Conservation (phyloP, 371 early-diverging fungal genomes). For the Rhizomucor miehei region DNA sequence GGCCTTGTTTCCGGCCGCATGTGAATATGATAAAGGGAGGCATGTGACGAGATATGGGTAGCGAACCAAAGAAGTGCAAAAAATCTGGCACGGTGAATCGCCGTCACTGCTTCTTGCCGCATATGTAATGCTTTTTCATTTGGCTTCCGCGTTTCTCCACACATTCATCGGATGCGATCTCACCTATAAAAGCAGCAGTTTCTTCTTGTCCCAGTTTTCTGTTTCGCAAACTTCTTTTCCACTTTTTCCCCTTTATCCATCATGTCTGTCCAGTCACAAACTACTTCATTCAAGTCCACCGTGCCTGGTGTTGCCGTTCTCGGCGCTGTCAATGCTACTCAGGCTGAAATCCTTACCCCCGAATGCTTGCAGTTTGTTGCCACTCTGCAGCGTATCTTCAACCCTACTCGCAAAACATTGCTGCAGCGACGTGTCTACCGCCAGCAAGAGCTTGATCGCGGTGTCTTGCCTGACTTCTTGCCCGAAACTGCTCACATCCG, state of each 20-base stretch:
- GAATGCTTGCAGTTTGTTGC: conserved; percentile 83
- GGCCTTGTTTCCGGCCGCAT: too few relatives aligned
- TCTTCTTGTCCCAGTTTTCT: not conserved
- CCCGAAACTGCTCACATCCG: conserved; percentile 90
- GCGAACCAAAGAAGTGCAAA: too few relatives aligned
- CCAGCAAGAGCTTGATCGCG: conserved; percentile 78
- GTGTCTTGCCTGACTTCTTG: conserved; percentile 85
- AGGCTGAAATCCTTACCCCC: conserved; percentile 73
- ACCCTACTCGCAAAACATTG: conserved; percentile 78
- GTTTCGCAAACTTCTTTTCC: conserved; percentile 3
- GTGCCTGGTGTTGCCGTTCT: conserved; percentile 68
- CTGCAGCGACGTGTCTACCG: conserved; percentile 71
- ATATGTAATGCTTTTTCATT: not conserved
- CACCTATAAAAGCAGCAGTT: not conserved
- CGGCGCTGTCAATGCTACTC: conserved; percentile 55
- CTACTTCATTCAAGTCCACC: conserved; percentile 20
- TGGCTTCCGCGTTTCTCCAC: conserved; percentile 11
- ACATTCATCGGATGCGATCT: not conserved
- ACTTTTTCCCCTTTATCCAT: conserved; percentile 4
- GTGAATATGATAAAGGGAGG: too few relatives aligned
- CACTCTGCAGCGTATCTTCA: conserved; percentile 84
- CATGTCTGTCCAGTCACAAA: conserved; percentile 20
- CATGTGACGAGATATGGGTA: too few relatives aligned
- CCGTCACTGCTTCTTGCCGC: not conserved
- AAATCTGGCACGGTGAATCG: too few relatives aligned